Evolutionary conservation across 1,284 basidiomycete species (phyloP).

Genomic region (Boletus holoroseus): DNA sequence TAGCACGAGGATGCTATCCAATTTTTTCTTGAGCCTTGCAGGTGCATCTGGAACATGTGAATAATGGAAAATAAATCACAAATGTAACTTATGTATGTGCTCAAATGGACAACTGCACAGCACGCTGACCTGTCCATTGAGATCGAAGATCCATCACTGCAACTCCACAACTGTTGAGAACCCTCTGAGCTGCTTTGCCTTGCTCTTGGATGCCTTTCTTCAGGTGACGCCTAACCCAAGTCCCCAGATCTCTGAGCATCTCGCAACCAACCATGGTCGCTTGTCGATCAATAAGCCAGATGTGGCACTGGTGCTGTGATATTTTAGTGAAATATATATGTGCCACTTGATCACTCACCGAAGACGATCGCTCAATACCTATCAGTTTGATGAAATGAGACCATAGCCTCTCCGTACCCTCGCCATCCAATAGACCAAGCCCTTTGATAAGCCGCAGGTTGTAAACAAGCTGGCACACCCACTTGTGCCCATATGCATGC

Average conservation of each 20-base stretch:
- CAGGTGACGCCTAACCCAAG: slow-evolving; percentile 24
- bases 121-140: slow-evolving; percentile 33
- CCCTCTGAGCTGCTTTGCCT: slow-evolving; percentile 1
- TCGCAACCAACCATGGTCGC: background rate
- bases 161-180: slow-evolving; percentile 16
- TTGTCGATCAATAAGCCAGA: slow-evolving; percentile 32
- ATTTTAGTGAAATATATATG: too few relatives aligned
- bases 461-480: too few relatives aligned
- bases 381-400: too few relatives aligned
- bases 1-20: slow-evolving; percentile 33
- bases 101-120: slow-evolving; percentile 30
- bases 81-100: slow-evolving; percentile 27
- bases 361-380: background rate
- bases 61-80: background rate
- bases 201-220: slow-evolving; percentile 18
- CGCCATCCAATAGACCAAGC: too few relatives aligned
- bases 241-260: slow-evolving; percentile 21
- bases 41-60: slow-evolving; percentile 30
- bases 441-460: too few relatives aligned
- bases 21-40: slow-evolving; percentile 31
- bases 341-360: too few relatives aligned
- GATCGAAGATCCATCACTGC: slow-evolving; percentile 14
- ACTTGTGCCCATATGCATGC: too few relatives aligned
- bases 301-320: slow-evolving; percentile 17
- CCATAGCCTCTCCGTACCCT: too few relatives aligned